Percentiles rank a stretch among this genome's conserved stretches.
Conservation (phyloP, 345 rosid species). For the Viola odorata region DNA sequence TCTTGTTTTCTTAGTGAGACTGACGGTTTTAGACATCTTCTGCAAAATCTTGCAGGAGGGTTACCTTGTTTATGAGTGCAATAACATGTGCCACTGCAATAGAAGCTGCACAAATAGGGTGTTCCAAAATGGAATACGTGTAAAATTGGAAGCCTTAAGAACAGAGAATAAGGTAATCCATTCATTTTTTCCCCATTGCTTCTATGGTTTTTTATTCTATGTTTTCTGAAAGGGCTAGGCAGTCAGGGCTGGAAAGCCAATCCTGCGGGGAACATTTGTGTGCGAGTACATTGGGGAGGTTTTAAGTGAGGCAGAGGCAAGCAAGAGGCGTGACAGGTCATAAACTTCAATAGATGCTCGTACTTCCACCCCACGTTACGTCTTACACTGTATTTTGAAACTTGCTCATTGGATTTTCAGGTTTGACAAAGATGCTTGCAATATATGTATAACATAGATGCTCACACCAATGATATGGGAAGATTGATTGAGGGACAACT, state of each 20-base stretch:
- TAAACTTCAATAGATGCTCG: conserved; percentile 5
- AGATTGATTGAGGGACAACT: conserved; percentile 67
- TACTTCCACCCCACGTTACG: conserved; percentile 6
- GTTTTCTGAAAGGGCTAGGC: conserved; percentile 79
- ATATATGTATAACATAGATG: conserved; percentile 60
- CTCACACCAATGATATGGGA: conserved; percentile 72
- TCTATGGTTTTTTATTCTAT: conserved; percentile 6
- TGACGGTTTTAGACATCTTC: conserved; percentile 10
- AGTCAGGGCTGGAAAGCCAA: conserved; percentile 76
- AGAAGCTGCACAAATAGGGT: conserved; percentile 79
- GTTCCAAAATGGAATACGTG: conserved; percentile 73
- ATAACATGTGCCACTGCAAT: conserved; percentile 65
- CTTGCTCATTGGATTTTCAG: conserved; percentile 32
- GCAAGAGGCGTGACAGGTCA: conserved; percentile 62
- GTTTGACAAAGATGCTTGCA: conserved; percentile 50
- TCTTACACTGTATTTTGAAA: conserved; percentile 1
- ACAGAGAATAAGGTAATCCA: conserved; percentile 68
- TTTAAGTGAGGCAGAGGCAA: conserved; percentile 60
- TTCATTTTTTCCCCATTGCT: conserved; percentile 13
- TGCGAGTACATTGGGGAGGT: conserved; percentile 90
- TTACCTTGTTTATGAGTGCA: conserved; percentile 97
- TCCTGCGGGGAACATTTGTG: conserved; percentile 78
- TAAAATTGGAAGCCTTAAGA: conserved; percentile 71
- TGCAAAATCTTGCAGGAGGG: conserved; percentile 68
- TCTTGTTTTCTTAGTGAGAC: background rate